phyloP scores from a whole-genome alignment of 257 asterid species.

The Avicennia marina region DNA sequence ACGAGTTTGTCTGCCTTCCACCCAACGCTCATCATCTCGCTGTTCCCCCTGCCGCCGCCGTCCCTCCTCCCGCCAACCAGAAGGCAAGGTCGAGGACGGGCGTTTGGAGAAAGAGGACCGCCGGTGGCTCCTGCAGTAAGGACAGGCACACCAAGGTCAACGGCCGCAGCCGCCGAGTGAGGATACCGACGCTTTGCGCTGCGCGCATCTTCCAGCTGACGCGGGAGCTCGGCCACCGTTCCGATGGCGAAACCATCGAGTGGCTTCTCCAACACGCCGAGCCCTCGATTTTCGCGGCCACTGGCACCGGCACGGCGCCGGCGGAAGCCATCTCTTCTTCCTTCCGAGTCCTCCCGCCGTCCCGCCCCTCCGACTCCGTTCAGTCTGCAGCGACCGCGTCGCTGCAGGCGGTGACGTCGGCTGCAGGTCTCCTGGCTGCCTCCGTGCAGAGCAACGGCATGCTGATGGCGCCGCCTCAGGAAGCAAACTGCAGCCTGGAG shows the following conservation, averaged over 20 bases:
- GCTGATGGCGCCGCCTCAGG: conserved; percentile 21
- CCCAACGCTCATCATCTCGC: too few relatives aligned
- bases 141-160: conserved; percentile 86
- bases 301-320: conserved; percentile 64
- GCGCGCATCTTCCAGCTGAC: conserved; percentile 85
- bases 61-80: too few relatives aligned
- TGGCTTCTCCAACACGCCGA: conserved; percentile 77
- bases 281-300: conserved; percentile 56
- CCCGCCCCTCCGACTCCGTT: conserved; percentile 14
- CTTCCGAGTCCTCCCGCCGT: conserved; percentile 14
- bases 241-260: conserved; percentile 86
- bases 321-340: conserved; percentile 33
- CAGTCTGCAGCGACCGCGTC: conserved; percentile 8
- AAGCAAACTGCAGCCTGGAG: conserved; percentile 47
- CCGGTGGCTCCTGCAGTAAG: too few relatives aligned
- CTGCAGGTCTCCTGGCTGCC: too few relatives aligned
- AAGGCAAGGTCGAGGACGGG: too few relatives aligned
- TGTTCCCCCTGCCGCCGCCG: too few relatives aligned
- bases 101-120: too few relatives aligned
- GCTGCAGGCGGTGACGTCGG: conserved; percentile 1
- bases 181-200: conserved; percentile 73
- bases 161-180: conserved; percentile 80
- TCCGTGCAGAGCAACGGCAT: neutral
- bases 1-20: too few relatives aligned
- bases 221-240: conserved; percentile 62